phyloP scores from a whole-genome alignment of 371 early-diverging fungal genomes.

The Mucor mucedo region DNA sequence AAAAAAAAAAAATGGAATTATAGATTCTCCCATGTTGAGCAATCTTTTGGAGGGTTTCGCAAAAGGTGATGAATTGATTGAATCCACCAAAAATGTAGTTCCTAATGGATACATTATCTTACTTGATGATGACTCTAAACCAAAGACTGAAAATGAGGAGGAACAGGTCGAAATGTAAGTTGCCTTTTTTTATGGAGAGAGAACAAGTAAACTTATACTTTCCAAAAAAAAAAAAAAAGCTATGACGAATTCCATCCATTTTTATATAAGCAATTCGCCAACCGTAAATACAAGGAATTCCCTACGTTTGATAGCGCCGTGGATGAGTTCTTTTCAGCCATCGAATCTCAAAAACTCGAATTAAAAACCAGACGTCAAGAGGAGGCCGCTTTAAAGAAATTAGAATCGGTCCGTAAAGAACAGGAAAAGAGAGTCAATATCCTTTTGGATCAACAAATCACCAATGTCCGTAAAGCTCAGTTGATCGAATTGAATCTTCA shows the following conservation, averaged over 20 bases:
- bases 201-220: background rate
- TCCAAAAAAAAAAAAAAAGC: slow-evolving; percentile 20
- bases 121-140: slow-evolving; percentile 52
- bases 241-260: slow-evolving; percentile 93
- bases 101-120: slow-evolving; percentile 67
- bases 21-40: slow-evolving; percentile 39
- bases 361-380: slow-evolving; percentile 75
- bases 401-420: slow-evolving; percentile 80
- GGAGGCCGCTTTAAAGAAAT: slow-evolving; percentile 79
- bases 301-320: slow-evolving; percentile 84
- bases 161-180: slow-evolving; percentile 61
- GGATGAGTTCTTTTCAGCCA: slow-evolving; percentile 90
- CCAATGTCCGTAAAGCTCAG: slow-evolving; percentile 74
- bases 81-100: slow-evolving; percentile 46
- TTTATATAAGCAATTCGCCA: slow-evolving; percentile 73
- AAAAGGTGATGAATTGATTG: slow-evolving; percentile 64
- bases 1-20: background rate
- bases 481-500: slow-evolving; percentile 85
- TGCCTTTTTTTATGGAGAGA: background rate
- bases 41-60: slow-evolving; percentile 48
- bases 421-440: slow-evolving; percentile 80
- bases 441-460: slow-evolving; percentile 70
- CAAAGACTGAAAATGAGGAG: slow-evolving; percentile 43
- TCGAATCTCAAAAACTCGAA: slow-evolving; percentile 87
- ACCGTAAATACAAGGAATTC: slow-evolving; percentile 60